Conservation (phyloP, 345 rosid species). For the Salix caprea region DNA sequence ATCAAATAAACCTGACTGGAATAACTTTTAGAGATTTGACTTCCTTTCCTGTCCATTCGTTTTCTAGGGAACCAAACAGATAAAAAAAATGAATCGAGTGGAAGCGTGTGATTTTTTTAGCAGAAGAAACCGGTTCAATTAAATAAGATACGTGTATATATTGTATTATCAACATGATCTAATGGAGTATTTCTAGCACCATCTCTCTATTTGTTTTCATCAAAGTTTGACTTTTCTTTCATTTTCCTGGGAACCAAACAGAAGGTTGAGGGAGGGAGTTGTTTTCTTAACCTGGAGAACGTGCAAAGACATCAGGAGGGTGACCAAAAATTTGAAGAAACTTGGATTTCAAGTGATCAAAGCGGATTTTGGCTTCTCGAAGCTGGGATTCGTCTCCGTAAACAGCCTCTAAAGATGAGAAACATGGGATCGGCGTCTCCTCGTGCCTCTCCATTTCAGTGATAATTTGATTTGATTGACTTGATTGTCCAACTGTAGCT, state of each 20-base stretch:
- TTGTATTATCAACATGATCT: not conserved
- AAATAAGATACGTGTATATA: not conserved
- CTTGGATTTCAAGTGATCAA: slow-evolving; percentile 55
- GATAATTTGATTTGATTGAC: too few species aligned
- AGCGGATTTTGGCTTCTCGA: slow-evolving; percentile 73
- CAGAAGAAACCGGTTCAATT: not conserved
- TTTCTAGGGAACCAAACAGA: not conserved
- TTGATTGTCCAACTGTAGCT: too few species aligned
- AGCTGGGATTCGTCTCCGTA: slow-evolving; percentile 73
- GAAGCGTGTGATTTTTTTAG: not conserved
- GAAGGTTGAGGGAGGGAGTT: not conserved
- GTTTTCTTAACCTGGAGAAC: slow-evolving; percentile 65
- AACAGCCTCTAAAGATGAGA: slow-evolving; percentile 56
- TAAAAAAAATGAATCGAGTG: not conserved
- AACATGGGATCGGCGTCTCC: slow-evolving; percentile 57
- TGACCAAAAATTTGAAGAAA: slow-evolving; percentile 60
- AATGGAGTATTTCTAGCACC: not conserved
- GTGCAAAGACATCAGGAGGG: slow-evolving; percentile 66
- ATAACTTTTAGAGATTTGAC: not conserved
- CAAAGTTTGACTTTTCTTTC: not conserved
- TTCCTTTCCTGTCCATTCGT: not conserved
- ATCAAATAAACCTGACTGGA: not conserved
- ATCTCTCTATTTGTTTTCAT: not conserved
- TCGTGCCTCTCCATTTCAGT: slow-evolving; percentile 64
- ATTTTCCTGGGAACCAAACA: slow-evolving; percentile 9